These are phyloP conservation scores for Brassica nigra DNA, from an alignment of 345 rosid species.

Conservation along the genomic window DNA sequence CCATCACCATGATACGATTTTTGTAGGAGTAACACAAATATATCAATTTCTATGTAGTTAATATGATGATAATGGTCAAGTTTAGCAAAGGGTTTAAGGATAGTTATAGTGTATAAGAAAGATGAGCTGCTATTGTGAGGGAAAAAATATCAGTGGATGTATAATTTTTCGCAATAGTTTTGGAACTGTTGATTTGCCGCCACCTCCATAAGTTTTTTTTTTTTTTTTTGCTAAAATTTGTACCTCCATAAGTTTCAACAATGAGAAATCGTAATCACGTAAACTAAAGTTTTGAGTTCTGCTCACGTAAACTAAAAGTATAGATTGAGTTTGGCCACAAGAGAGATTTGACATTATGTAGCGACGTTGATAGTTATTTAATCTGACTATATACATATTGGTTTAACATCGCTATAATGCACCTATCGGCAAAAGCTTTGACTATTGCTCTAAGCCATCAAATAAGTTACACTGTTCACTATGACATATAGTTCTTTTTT, in stretches of 20 bases:
- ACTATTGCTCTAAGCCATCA: slow-evolving; percentile 25
- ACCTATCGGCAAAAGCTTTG: slow-evolving; percentile 1
- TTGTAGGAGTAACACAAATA: not conserved
- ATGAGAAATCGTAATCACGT: slow-evolving; percentile 30
- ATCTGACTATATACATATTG: not conserved
- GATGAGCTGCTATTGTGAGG: not conserved
- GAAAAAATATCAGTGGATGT: not conserved
- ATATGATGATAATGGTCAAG: slow-evolving; percentile 14
- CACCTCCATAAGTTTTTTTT: slow-evolving; percentile 5
- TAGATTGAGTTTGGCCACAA: not conserved
- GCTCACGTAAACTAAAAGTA: slow-evolving; percentile 4
- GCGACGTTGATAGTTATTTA: not conserved
- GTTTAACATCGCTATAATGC: not conserved
- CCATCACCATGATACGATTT: slow-evolving; percentile 27
- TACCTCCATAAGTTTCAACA: slow-evolving; percentile 14
- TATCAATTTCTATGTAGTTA: slow-evolving; percentile 2
- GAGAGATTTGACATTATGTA: slow-evolving; percentile 8
- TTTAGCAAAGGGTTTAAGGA: slow-evolving; percentile 6
- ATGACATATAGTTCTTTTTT: no score
- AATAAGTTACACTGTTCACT: not conserved
- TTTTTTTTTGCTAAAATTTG: no score
- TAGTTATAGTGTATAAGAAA: slow-evolving; percentile 38
- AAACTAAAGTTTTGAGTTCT: slow-evolving; percentile 21
- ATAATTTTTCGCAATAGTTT: not conserved
- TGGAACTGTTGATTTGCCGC: slow-evolving; percentile 36